phyloP scores from a whole-genome alignment of 2,329 filamentous ascomycete species.

The Pseudopyricularia javanii region DNA sequence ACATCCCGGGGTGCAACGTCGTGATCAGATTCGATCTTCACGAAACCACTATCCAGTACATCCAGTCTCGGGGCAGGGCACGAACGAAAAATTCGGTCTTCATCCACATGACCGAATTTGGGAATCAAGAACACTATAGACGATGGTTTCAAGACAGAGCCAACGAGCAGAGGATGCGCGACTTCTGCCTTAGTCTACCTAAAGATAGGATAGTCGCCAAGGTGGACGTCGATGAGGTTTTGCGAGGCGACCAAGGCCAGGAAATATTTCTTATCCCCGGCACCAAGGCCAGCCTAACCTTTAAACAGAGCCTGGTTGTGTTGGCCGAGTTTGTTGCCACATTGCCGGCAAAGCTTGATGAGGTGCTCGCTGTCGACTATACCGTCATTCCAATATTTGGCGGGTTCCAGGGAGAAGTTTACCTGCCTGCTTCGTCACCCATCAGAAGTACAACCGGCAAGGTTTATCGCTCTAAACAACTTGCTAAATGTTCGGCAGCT shows the following conservation, averaged over 20 bases:
- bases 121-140: constrained; percentile 48
- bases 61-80: constrained; percentile 84
- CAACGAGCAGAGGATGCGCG: constrained; percentile 52
- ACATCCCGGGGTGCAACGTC: constrained; percentile 56
- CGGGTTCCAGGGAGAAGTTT: constrained; percentile 64
- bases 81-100: constrained; percentile 68
- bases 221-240: constrained; percentile 39
- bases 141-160: constrained; percentile 46
- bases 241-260: constrained; percentile 35
- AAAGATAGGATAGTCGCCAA: constrained; percentile 57
- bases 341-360: constrained; percentile 36
- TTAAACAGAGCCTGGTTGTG: constrained; percentile 57
- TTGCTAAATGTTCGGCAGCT: constrained; percentile 80
- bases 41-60: constrained; percentile 82
- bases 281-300: constrained; percentile 70
- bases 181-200: constrained; percentile 64
- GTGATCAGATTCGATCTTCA: constrained; percentile 76
- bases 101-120: constrained; percentile 68
- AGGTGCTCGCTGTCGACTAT: constrained; percentile 39
- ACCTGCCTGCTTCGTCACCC: constrained; percentile 64
- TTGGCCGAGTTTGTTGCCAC: constrained; percentile 64
- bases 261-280: constrained; percentile 46
- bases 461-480: constrained; percentile 53
- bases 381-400: constrained; percentile 40
- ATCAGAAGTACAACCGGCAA: constrained; percentile 54